Conservation (phyloP, 306 rosid genomes). For the Hippophae tibetana region DNA sequence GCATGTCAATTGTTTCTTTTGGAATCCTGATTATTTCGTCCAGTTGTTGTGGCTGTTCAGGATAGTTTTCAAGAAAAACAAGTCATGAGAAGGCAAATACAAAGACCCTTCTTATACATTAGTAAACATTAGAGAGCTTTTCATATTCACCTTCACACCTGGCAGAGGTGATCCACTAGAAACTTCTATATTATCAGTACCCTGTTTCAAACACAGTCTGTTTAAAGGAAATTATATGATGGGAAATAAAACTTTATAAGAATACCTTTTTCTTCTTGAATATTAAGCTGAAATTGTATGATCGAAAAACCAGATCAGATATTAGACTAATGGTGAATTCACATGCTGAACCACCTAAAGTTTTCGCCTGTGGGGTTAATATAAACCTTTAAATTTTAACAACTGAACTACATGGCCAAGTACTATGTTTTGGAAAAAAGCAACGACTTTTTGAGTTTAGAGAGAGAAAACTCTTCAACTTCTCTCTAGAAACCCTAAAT, state of each 20-base stretch:
- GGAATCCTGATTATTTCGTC: constrained; percentile 67
- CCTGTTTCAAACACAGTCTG: constrained; percentile 46
- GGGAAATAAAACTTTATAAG: constrained; percentile 6
- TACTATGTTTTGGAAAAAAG: background rate
- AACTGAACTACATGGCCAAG: constrained; percentile 13
- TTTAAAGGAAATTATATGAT: constrained; percentile 3
- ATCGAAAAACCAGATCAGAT: background rate
- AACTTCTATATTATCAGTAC: constrained; percentile 51
- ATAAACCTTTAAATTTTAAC: background rate
- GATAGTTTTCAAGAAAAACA: constrained; percentile 15
- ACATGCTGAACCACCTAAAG: constrained; percentile 15
- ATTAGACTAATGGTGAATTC: constrained; percentile 3
- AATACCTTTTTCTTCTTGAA: background rate
- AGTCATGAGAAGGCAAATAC: constrained; percentile 19
- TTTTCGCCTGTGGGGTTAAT: background rate
- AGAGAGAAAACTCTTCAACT: too few relatives aligned
- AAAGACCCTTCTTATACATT: constrained; percentile 9
- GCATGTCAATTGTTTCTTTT: constrained; percentile 69
- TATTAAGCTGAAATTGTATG: background rate
- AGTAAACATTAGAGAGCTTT: constrained; percentile 19
- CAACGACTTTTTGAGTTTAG: background rate
- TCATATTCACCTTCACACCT: constrained; percentile 87
- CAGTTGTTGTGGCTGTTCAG: constrained; percentile 69
- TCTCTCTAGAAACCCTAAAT: too few relatives aligned
- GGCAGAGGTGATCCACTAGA: constrained; percentile 98